Base-by-base conservation (phyloP, 2,329 filamentous ascomycete species). In the Botryosphaeria dothidea region DNA sequence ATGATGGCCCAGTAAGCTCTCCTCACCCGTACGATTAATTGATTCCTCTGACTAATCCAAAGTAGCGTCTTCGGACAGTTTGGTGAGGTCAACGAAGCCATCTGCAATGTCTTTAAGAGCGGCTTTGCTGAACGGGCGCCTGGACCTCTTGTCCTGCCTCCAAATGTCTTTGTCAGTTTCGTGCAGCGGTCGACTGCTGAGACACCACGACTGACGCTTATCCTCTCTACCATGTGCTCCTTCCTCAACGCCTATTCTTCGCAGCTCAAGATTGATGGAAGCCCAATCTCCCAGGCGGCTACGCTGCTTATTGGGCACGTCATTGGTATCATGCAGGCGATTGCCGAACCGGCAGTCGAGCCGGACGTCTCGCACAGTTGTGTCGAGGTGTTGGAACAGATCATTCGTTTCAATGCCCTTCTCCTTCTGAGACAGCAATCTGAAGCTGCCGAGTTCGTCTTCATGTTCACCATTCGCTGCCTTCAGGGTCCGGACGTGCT, bases 101-200 rank as follows among this genome's bases (percentile, higher is more conserved):
- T 89, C 36, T 95, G 92, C 77, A 84, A 83, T 65, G 86, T 93
- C 54, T 82, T 94, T 57, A 86, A 88, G 45, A 85, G 88, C 21
- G 92, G 92, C 0, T 93, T 93, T 71, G 88, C 88, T 0, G 92
- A 96, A 75, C 85, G 83, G 0, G 85, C 88, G 27, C 86, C 90
- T 3, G 92, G 92, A 0, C 90, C 91, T 0, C 94, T 95, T 70
- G 91, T 93, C 8, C 87, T 96, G 66, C 84, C 89, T 2, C 83
- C 90, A 0, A 79, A 83, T 0, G 82, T 87, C 68, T 86, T 91
- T n/a, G 86, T 88, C 11, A 82, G 87, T 46, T 90, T 91, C 73
- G 82, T 95, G 52, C 81, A 84, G 3, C 84, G 84, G 60, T 84
- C 88, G 23, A 81, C 78, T 1, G 77, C 85, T 41, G 79, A 84